Evolutionary conservation across 202 grass and related monocot genomes (phyloP).

Genomic region (Carex sylvatica): DNA sequence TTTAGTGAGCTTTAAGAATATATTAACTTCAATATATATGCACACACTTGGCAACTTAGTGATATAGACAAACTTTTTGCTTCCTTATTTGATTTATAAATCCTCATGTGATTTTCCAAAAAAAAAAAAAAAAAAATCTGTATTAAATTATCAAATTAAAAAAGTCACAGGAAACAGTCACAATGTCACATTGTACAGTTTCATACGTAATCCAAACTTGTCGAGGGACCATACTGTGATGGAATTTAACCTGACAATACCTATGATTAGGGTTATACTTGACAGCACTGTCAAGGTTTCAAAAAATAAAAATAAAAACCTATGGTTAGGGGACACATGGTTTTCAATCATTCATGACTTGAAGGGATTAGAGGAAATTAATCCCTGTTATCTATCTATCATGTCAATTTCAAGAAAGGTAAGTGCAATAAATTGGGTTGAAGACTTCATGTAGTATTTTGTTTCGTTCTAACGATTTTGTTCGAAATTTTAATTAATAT

Average conservation of each 20-base stretch:
- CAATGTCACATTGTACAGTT: not conserved
- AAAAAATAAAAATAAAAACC: no score
- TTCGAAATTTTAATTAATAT: no score
- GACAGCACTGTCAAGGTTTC: no score
- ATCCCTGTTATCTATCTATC: conserved; percentile 10
- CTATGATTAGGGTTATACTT: conserved; percentile 22
- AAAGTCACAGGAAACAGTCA: not conserved
- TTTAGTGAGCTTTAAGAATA: no score
- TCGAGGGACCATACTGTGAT: not conserved
- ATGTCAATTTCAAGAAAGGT: conserved; percentile 14
- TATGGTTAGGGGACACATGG: conserved; percentile 18
- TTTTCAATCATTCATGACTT: conserved; percentile 18
- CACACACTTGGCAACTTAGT: no score
- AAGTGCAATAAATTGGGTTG: conserved; percentile 5
- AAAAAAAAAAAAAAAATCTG: no score
- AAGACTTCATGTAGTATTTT: not conserved
- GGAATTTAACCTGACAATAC: no score
- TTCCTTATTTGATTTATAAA: no score
- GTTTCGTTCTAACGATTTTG: not conserved
- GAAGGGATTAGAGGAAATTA: not conserved
- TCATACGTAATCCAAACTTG: not conserved
- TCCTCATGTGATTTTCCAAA: no score
- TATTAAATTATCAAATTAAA: not conserved
- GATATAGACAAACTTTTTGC: no score
- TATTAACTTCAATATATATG: no score